Evolutionary conservation across 164 flowering plant species (phyloP).

Genomic region (Annona squamosa): DNA sequence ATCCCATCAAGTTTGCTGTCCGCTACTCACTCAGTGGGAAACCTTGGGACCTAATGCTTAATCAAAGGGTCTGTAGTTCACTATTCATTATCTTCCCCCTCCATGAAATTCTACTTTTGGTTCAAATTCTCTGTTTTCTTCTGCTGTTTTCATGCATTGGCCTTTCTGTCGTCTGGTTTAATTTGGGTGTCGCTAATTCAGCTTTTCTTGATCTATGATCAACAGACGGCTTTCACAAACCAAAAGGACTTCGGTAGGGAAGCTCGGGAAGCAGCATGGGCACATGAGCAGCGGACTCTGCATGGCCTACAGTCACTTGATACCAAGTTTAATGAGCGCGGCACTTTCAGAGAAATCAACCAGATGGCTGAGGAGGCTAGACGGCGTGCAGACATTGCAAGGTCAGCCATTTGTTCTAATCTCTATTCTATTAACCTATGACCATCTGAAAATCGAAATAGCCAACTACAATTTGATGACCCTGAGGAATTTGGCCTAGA

Average conservation of each 20-base stretch:
- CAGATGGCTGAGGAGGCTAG: slow-evolving; percentile 76
- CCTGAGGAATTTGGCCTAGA: not conserved
- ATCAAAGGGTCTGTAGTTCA: slow-evolving; percentile 39
- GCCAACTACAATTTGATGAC: not conserved
- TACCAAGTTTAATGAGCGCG: slow-evolving; percentile 28
- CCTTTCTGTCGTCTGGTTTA: not conserved
- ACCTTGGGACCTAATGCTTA: slow-evolving; percentile 41
- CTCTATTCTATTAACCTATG: not conserved
- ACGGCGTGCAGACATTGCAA: slow-evolving; percentile 74
- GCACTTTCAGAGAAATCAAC: slow-evolving; percentile 39
- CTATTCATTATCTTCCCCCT: not conserved
- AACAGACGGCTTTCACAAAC: slow-evolving; percentile 61
- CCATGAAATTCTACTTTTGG: no score
- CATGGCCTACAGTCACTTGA: slow-evolving; percentile 54
- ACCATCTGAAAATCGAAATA: not conserved
- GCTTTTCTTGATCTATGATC: not conserved
- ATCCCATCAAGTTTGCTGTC: slow-evolving; percentile 48
- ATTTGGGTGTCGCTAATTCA: not conserved
- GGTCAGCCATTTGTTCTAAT: slow-evolving; percentile 26
- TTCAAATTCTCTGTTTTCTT: not conserved
- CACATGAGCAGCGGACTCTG: slow-evolving; percentile 49
- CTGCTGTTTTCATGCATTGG: not conserved
- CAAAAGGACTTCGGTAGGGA: slow-evolving; percentile 65
- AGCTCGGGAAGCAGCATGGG: slow-evolving; percentile 74
- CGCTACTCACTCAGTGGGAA: slow-evolving; percentile 55